Base-by-base conservation (phyloP, 208 protist species). In the Leptomonas seymouri region DNA sequence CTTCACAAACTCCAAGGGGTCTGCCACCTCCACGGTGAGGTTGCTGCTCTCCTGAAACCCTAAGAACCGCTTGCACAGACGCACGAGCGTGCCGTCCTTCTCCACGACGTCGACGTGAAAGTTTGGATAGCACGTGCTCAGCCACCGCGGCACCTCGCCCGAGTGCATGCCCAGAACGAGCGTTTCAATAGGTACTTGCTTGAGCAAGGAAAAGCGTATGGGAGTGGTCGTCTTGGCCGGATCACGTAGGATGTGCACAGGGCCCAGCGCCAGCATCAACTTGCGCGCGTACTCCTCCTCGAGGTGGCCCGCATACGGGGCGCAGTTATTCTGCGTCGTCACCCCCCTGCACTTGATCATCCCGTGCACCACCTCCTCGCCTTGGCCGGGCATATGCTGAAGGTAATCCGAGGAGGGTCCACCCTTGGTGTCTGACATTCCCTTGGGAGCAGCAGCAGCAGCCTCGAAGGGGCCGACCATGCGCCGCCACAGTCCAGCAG, bases 101-200 rank as follows among this genome's bases (percentile, higher is more conserved):
- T 97, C 92, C 15, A 97, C 84, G 3, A 97, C 92, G 46, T 93
- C 78, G 5, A 97, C 84, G 21, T 87, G 66, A 66, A 92, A 94
- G 74, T 97, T 94, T 0, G 92, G 89, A 70, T 91, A 95, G 54
- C 79, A 77, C 56, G 71, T 76, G 66, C 82, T 93, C 36, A 97
- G 74, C 88, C 89, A 97, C 9, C 87, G 87, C 30, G 92, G 82
- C 48, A 95, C 66, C 74, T 89, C 89, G 21, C 92, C 89, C 44
- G 86, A 87, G 68, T 93, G 87, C 41, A 97, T 70, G 14, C 92
- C 92, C 5, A 92, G 72, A n/a, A 97, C 83, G 51, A 97, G 74
- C 51, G 86, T 86, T 57, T 89, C 78, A 3, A 94, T 71, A 7
- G 83, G 67, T 0, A 75, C 51, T 71, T 97, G 71, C 69, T 90